Evolutionary conservation across 768 basidiomycete species (phyloP), one percentile per base, ranked within the genome.

Genomic region (Amanita exitialis): DNA sequence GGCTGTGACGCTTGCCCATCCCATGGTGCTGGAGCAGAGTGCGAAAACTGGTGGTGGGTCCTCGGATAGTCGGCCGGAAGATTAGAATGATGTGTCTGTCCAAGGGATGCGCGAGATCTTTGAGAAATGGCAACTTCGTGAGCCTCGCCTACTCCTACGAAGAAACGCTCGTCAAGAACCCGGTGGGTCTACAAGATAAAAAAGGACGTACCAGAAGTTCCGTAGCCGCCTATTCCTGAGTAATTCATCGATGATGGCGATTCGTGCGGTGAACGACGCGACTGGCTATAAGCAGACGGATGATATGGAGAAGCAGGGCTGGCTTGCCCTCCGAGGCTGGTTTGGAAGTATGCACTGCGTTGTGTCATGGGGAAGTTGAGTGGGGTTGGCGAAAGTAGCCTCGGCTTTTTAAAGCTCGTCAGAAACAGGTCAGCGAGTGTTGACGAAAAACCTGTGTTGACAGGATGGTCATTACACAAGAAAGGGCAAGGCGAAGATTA

Each of bases 391-490:
- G 34, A 34, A 15, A 35, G 18, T 34, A 27, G n/a, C 10, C 12
- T 20, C 30, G 30, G 30, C 30, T 51, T 51, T n/a, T 32, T 51
- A 51, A 51, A 51, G 30, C 25, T 34, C 18, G 32, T 44, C 41
- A 23, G 20, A 30, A 20, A 27, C 18, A 18, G 23, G 38, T n/a
- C 25, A 34, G 13, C 10, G 21, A 41, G 39, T 27, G 15, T 50
- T 43, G 30, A 28, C 38, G 37, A 23, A 47, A 39, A 49, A 49
- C 47, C 47, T 49, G 47, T 50, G 49, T 50, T 25, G 37, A 42
- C 38, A 16, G 34, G 42, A 9, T 36, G 7, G 42, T 20, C 42
- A 36, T 51, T 44, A 30, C 23, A 44, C 39, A 44, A 42, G 28
- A 44, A 42, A 34, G 25, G 50, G 41, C 13, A 18, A n/a, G 30